Conservation (phyloP, 352 stramenopile genomes). For the Thraustotheca clavata region DNA sequence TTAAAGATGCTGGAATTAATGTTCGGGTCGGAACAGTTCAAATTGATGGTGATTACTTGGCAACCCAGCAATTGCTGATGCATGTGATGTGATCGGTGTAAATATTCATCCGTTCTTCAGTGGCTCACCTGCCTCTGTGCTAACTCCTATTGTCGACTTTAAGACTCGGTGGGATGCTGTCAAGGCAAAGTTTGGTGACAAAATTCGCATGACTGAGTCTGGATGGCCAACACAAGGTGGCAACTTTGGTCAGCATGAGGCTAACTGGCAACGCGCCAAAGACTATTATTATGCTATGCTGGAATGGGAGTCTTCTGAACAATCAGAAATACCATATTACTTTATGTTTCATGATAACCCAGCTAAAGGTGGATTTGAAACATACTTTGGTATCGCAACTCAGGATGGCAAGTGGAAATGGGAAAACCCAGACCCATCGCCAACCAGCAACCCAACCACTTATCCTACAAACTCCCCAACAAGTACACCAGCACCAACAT, state of each 20-base stretch:
- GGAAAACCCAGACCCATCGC: not conserved
- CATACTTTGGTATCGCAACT: not conserved
- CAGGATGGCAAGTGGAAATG: constrained; percentile 6
- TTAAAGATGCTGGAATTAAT: constrained; percentile 23
- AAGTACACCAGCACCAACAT: not conserved
- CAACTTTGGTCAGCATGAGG: not conserved
- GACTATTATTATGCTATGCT: not conserved
- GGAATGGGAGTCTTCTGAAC: not conserved
- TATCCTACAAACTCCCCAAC: not conserved
- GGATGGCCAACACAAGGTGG: constrained; percentile 32
- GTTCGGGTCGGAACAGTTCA: constrained; percentile 34
- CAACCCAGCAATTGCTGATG: constrained; percentile 25
- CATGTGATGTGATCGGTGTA: constrained; percentile 32
- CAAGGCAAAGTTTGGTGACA: constrained; percentile 31
- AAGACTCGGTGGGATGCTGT: constrained; percentile 39
- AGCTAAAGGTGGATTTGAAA: constrained; percentile 1
- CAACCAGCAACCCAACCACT: not conserved
- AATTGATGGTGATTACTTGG: constrained; percentile 42
- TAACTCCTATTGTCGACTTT: constrained; percentile 36
- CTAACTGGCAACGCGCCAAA: not conserved
- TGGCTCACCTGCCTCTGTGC: constrained; percentile 22
- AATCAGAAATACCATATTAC: constrained; percentile 9
- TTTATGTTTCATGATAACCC: constrained; percentile 17
- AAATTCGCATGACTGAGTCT: constrained; percentile 41
- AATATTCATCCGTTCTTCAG: constrained; percentile 77